Evolutionary conservation across 306 rosid genomes (phyloP), one percentile per base, ranked within the genome.

Genomic region (Vicia faba): DNA sequence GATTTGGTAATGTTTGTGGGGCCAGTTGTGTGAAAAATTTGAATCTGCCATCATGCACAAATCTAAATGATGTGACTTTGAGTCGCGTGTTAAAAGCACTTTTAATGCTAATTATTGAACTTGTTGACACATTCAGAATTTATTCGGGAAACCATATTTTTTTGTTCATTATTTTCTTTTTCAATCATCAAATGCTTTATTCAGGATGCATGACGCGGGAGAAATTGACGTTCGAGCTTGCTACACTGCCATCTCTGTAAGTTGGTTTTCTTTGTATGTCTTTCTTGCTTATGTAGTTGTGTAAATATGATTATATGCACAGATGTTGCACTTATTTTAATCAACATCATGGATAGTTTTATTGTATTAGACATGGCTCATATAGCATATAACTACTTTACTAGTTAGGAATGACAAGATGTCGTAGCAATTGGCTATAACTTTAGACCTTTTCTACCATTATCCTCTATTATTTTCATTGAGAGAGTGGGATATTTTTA

Each of bases 211-310:
- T 67, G 87, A 86, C 75, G 89, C 71, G 35, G 98, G 96, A 71
- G 98, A 92, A 84, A 83, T 88, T 62, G 98, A 92, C 62, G 89
- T 83, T 29, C 92, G 98, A 51, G 96, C 96, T 67, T 86, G 91
- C 88, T 92, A 92, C 85, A 92, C 96, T 76, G 96, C 98, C 51
- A 84, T 92, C 71, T 89, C 98, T 75, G 98, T 89, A 82, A 83
- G 93, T 84, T 78, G 29, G 38, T 48, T 66, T 10, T 16, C 53
- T 76, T 46, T 73, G 28, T 51, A 50, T 69, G 43, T 14, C 33
- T 48, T 61, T 57, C 5, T 70, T 26, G 46, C 60, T 43, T 44
- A 18, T 73, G 69, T 38, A 16, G 43, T 43, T 44, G n/a, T 38
- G 18, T 49, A 56, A 28, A 15, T 61, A 38, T 71, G 25, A 33